These are phyloP conservation scores for Ploettnerulaceae sp. DNA, from an alignment of 2,329 filamentous ascomycete species.

Conservation along the genomic window DNA sequence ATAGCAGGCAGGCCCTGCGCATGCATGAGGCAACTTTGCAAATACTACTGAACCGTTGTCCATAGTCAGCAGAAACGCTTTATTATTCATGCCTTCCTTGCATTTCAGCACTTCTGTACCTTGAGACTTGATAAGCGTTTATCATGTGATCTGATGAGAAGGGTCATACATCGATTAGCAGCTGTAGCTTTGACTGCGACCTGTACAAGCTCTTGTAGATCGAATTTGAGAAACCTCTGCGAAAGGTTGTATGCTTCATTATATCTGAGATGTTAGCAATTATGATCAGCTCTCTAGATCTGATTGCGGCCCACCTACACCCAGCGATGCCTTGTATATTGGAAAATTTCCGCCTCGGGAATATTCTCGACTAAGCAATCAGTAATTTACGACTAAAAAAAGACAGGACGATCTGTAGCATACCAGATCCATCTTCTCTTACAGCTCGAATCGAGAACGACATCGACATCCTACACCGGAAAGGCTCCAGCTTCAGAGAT, in stretches of 20 bases:
- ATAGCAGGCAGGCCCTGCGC: conserved; percentile 20
- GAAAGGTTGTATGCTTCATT: conserved; percentile 28
- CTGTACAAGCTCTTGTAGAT: conserved; percentile 26
- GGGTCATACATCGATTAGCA: conserved; percentile 18
- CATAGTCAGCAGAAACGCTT: conserved; percentile 23
- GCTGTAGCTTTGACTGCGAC: conserved; percentile 13
- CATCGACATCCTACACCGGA: neutral
- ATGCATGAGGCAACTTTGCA: conserved; percentile 20
- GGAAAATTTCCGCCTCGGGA: conserved; percentile 28
- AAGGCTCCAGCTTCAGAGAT: neutral
- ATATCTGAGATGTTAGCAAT: conserved; percentile 21
- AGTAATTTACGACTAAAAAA: neutral
- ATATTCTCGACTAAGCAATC: conserved; percentile 13
- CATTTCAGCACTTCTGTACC: conserved; percentile 20
- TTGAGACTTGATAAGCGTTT: conserved; percentile 8
- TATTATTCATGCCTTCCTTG: conserved; percentile 21
- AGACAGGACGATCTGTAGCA: neutral
- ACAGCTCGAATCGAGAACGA: neutral
- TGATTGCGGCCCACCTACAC: conserved; percentile 19
- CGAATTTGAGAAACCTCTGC: conserved; percentile 30
- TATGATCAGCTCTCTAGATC: conserved; percentile 5
- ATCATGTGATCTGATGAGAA: neutral
- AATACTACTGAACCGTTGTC: conserved; percentile 21
- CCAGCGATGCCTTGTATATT: conserved; percentile 30
- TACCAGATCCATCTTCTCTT: conserved; percentile 1